Conservation (phyloP, 805 yeast species). For the Candida stauntonica region DNA sequence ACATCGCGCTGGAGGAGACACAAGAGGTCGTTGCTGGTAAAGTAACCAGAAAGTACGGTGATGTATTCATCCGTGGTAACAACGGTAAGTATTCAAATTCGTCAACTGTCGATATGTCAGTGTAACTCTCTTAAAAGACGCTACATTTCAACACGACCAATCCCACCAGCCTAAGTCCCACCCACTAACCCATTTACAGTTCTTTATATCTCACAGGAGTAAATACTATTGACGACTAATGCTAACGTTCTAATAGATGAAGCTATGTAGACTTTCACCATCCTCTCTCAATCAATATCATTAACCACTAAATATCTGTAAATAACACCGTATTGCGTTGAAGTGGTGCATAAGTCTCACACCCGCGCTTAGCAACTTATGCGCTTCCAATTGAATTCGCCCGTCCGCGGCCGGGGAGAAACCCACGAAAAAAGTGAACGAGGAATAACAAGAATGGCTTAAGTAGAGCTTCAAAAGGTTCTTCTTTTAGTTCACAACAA, state of each 20-base stretch:
- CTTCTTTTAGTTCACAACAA: slow-evolving; percentile 1
- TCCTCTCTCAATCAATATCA: no score
- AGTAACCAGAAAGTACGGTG: slow-evolving; percentile 54
- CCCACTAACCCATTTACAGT: no score
- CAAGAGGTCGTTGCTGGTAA: slow-evolving; percentile 56
- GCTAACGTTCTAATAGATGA: background rate
- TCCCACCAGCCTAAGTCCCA: no score
- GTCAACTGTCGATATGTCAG: background rate
- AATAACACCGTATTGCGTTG: no score
- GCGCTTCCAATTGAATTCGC: slow-evolving; percentile 17
- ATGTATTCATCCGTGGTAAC: slow-evolving; percentile 84
- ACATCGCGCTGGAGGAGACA: slow-evolving; percentile 78
- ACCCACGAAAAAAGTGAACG: slow-evolving; percentile 11
- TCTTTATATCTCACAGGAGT: slow-evolving; percentile 25
- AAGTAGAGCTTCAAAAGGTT: no score
- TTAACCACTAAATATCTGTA: no score
- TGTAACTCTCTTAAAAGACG: no score
- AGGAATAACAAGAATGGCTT: no score
- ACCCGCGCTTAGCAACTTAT: slow-evolving; percentile 8
- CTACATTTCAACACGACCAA: no score
- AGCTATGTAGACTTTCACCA: no score
- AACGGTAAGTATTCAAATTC: slow-evolving; percentile 50
- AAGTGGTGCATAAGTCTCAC: slow-evolving; percentile 11
- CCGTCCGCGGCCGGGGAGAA: slow-evolving; percentile 3
- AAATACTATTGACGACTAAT: background rate